Evolutionary conservation across 2,329 filamentous ascomycete genomes (phyloP), one percentile per base, ranked within the genome.

Genomic region (Colletotrichum higginsianum): DNA sequence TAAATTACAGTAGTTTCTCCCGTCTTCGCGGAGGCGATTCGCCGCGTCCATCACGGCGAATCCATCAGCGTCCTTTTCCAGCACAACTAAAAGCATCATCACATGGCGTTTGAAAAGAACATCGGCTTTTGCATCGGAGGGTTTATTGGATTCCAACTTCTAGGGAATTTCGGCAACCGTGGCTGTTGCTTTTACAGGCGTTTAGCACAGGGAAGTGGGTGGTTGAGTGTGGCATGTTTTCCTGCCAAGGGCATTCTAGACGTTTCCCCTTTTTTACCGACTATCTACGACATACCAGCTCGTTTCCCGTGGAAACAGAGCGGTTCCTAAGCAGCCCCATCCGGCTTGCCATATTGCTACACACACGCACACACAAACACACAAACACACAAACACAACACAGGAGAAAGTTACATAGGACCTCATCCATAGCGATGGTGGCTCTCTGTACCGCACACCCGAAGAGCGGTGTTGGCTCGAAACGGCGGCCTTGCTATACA

Each of bases 11-110:
- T 57, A 76, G 75, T 98, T 72, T 94, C 94, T 65, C 92, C 94
- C 76, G 92, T 98, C 70, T 98, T 98, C 81, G 95, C 94, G 71
- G 96, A 98, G 88, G 94, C 96, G 61, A 98, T 98, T 77, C 93
- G 96, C 74, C 91, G 96, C 74, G 96, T 98, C 71, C 96, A 99
- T 83, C 95, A 98, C 82, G 96, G 96, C 78, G 96, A 99, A 85
- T 98, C 94, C 79, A 98, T 99, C 84, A 98, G 95, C 81, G 94
- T 96, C 73, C 88, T 99, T 62, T 99, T 99, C 71, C 73, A 74
- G 58, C 72, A 74, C 62, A 74, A 74, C 71, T 74, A 72, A 74
- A 73, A 71, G 61, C 62, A 67, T 71, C 61, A 72, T 62, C 57
- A 58, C 40, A 61, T 38, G 67, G 71, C 71, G 70, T 72, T 72